These are phyloP conservation scores for Sclerotinia spermophila DNA, from an alignment of 2,329 filamentous ascomycete species.

Conservation along the genomic window DNA sequence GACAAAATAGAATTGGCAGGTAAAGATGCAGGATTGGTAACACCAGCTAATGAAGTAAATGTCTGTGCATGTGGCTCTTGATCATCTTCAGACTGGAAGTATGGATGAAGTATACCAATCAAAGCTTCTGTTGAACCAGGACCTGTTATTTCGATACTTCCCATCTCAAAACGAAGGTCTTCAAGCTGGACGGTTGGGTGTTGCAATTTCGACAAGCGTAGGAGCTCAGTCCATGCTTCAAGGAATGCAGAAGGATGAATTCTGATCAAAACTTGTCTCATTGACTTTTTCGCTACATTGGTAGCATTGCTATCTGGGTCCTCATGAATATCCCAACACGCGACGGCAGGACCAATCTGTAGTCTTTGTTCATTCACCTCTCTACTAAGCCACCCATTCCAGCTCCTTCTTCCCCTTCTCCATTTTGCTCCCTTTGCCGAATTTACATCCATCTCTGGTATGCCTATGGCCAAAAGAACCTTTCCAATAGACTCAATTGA, in stretches of 20 bases:
- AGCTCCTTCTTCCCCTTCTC: conserved; percentile 58
- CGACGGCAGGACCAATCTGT: conserved; percentile 67
- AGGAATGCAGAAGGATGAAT: conserved; percentile 79
- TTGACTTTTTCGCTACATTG: conserved; percentile 39
- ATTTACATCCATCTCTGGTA: conserved; percentile 59
- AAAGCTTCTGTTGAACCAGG: conserved; percentile 79
- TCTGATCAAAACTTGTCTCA: conserved; percentile 59
- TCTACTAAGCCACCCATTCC: conserved; percentile 56
- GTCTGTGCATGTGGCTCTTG: conserved; percentile 45
- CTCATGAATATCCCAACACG: conserved; percentile 64
- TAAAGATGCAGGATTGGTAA: conserved; percentile 67
- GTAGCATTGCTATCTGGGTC: conserved; percentile 24
- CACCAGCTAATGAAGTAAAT: conserved; percentile 51
- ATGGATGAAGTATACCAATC: conserved; percentile 61
- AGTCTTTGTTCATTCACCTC: conserved; percentile 50
- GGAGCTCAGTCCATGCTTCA: conserved; percentile 59
- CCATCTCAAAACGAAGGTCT: conserved; percentile 68
- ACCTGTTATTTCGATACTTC: conserved; percentile 65
- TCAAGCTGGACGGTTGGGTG: conserved; percentile 59
- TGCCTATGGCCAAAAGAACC: conserved; percentile 62
- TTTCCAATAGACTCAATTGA: conserved; percentile 58
- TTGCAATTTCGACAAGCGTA: conserved; percentile 56
- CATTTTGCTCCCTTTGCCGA: conserved; percentile 65
- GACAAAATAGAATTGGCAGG: conserved; percentile 67
- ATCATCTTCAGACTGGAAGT: conserved; percentile 37